Percentiles rank a stretch among this genome's conserved stretches.
Evolutionary conservation across 2,329 filamentous ascomycete species (phyloP).

Genomic region (Phyllosticta capitalensis): DNA sequence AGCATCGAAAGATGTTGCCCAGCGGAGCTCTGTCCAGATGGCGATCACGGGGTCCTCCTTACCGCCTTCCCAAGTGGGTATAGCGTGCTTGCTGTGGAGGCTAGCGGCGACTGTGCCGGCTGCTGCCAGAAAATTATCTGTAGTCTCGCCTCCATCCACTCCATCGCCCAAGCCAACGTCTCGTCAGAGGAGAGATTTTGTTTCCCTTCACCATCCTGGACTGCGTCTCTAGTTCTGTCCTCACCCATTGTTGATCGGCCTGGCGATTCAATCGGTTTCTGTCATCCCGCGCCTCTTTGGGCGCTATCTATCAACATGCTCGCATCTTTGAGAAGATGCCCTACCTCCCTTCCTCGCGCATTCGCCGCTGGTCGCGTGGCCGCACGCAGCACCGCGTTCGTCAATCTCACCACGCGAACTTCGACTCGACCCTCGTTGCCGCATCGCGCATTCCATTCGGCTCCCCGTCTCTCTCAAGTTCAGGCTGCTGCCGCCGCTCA

Average conservation of each 20-base stretch:
- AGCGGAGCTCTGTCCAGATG: background rate
- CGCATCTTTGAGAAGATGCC: constrained; percentile 31
- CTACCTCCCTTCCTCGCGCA: constrained; percentile 27
- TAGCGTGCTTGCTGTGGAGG: background rate
- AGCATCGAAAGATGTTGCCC: background rate
- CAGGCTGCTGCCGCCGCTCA: constrained; percentile 8
- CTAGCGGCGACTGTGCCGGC: background rate
- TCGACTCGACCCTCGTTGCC: background rate
- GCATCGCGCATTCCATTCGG: background rate
- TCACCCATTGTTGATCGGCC: background rate
- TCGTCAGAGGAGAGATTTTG: constrained; percentile 9
- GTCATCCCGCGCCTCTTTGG: background rate
- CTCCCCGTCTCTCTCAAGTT: constrained; percentile 9
- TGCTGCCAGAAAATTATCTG: background rate
- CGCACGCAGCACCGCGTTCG: background rate
- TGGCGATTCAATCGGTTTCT: background rate
- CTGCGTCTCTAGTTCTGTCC: background rate
- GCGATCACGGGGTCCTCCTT: background rate
- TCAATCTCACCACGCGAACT: background rate
- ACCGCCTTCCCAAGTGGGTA: background rate
- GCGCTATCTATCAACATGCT: constrained; percentile 29
- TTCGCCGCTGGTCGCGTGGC: constrained; percentile 4
- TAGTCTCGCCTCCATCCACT: background rate
- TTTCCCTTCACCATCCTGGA: background rate
- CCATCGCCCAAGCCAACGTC: constrained; percentile 3